Evolutionary conservation across 129 eudicot genomes (phyloP).

Genomic region (Flaveria sonorensis): DNA sequence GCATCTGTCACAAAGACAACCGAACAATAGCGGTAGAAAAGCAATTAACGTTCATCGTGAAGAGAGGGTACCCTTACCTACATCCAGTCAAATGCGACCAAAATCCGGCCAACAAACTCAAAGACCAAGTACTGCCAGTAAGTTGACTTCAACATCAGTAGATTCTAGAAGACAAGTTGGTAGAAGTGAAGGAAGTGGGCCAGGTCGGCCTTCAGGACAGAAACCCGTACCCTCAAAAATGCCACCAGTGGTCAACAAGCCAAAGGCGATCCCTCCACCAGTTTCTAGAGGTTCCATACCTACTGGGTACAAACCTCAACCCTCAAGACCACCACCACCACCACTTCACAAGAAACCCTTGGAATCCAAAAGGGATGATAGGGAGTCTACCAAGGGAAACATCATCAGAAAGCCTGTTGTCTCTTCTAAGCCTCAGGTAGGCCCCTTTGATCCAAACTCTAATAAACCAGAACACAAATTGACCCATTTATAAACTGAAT

Average conservation of each 20-base stretch:
- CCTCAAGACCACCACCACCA: constrained; percentile 41
- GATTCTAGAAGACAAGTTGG: constrained; percentile 57
- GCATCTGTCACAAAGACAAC: constrained; percentile 52
- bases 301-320: constrained; percentile 38
- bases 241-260: constrained; percentile 26
- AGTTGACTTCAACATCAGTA: constrained; percentile 31
- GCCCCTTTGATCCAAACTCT: not conserved
- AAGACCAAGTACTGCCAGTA: constrained; percentile 44
- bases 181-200: constrained; percentile 65
- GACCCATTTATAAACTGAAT: not conserved
- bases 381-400: constrained; percentile 37
- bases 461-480: not conserved
- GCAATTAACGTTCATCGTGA: constrained; percentile 41
- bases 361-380: constrained; percentile 41
- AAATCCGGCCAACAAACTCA: constrained; percentile 39
- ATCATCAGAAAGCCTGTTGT: constrained; percentile 41
- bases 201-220: constrained; percentile 61
- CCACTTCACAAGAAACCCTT: constrained; percentile 44
- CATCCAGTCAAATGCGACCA: constrained; percentile 42
- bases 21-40: constrained; percentile 44
- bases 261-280: constrained; percentile 42
- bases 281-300: constrained; percentile 44
- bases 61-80: constrained; percentile 45
- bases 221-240: constrained; percentile 49
- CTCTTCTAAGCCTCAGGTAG: constrained; percentile 69